Conservation (phyloP, 2,329 filamentous ascomycete species). For the Ceratocystis smalleyi region DNA sequence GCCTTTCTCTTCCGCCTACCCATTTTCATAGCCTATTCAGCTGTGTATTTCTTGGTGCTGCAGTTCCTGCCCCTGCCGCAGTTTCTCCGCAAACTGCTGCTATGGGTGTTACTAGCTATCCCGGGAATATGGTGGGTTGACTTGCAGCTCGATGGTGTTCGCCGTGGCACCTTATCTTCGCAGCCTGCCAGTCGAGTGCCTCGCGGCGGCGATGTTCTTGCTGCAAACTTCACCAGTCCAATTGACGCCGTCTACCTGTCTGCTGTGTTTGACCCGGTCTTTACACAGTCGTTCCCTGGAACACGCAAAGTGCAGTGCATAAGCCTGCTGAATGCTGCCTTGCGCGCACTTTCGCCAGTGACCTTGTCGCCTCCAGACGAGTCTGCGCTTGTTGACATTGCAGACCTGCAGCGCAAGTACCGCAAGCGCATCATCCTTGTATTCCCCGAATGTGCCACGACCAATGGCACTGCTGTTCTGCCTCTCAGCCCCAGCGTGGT, state of each 20-base stretch:
- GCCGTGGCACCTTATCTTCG: slow-evolving; percentile 69
- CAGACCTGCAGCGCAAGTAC: slow-evolving; percentile 47
- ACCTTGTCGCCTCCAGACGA: slow-evolving; percentile 30
- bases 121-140: slow-evolving; percentile 98
- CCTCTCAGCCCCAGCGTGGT: slow-evolving; percentile 67
- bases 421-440: slow-evolving; percentile 66
- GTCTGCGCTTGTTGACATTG: slow-evolving; percentile 43
- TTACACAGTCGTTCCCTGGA: slow-evolving; percentile 68
- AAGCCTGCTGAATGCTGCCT: slow-evolving; percentile 58
- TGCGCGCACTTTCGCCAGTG: slow-evolving; percentile 53
- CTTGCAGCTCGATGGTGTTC: slow-evolving; percentile 92
- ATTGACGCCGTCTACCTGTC: slow-evolving; percentile 88
- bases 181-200: slow-evolving; percentile 62
- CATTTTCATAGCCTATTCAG: slow-evolving; percentile 51
- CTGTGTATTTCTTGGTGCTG: slow-evolving; percentile 63
- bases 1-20: slow-evolving; percentile 72
- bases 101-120: slow-evolving; percentile 78
- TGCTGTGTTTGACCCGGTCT: slow-evolving; percentile 90
- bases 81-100: slow-evolving; percentile 57
- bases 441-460: slow-evolving; percentile 88
- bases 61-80: slow-evolving; percentile 59
- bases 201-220: slow-evolving; percentile 65
- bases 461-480: slow-evolving; percentile 80
- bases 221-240: slow-evolving; percentile 79
- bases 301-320: slow-evolving; percentile 60